A percentile compares a stretch with the other conserved stretches of the same genome.
These are phyloP conservation scores for Candida anutae DNA, from an alignment of 1,139 yeast genomes.

Conservation along the genomic window DNA sequence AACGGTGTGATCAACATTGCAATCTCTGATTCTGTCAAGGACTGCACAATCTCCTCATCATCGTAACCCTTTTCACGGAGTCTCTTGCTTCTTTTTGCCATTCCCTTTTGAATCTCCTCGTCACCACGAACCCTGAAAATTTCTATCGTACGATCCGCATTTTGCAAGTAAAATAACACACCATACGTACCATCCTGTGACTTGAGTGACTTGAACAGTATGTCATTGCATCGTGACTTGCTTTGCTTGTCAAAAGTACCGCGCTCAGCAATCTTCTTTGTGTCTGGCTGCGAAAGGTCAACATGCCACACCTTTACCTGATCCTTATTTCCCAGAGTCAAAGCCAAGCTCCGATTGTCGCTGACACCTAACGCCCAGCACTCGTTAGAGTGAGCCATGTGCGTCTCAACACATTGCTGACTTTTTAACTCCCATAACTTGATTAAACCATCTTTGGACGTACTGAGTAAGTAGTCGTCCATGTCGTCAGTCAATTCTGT, in stretches of 20 bases:
- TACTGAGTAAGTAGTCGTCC: constrained; percentile 68
- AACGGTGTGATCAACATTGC: constrained; percentile 57
- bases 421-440: constrained; percentile 90
- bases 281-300: constrained; percentile 46
- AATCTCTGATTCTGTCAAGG: constrained; percentile 48
- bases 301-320: constrained; percentile 80
- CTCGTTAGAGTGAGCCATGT: constrained; percentile 87
- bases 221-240: constrained; percentile 61
- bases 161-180: constrained; percentile 60
- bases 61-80: constrained; percentile 58
- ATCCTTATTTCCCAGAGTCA: constrained; percentile 75
- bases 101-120: constrained; percentile 77
- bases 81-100: constrained; percentile 73
- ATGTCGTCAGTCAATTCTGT: constrained; percentile 35
- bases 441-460: constrained; percentile 83
- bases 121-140: constrained; percentile 66
- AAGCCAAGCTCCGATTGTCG: constrained; percentile 28
- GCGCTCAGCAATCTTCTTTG: constrained; percentile 45
- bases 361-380: constrained; percentile 75
- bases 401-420: constrained; percentile 90
- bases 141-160: constrained; percentile 77
- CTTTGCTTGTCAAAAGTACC: constrained; percentile 76
- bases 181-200: constrained; percentile 6
- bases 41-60: constrained; percentile 53
- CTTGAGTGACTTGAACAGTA: constrained; percentile 37